Base-by-base conservation (phyloP, 352 stramenopile species). In the Pythium chondricola region DNA sequence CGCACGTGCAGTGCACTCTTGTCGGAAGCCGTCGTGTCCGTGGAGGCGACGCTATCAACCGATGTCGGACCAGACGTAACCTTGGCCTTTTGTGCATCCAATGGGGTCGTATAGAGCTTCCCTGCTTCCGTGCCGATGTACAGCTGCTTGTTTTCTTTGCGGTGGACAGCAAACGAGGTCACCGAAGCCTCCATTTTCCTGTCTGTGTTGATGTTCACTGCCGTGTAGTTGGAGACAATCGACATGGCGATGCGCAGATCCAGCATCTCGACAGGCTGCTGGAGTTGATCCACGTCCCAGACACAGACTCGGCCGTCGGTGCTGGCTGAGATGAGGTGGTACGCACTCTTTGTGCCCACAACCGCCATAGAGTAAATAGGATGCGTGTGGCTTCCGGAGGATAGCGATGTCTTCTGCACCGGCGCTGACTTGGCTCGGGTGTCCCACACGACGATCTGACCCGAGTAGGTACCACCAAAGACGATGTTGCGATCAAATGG, bases 131-230 rank as follows among this genome's bases (percentile, higher is more conserved):
- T 90, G 8, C 84, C 84, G 22, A 95, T 83, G 55, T 77, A 91
- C 2, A 95, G 61, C 46, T 90, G 74, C 46, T 90, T 86, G 26
- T 80, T 86, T 43, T 93, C 83, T 42, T 86, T 89, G 22, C 79
- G 71, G 13, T 88, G 67, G 18, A 95, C 69, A 6, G 84, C 82
- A 51, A 95, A 85, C 20, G 78, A 76, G 6, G 84, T 94, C 27
- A 91, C 74, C 1, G 80, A 81, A 4, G 81, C 83, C 47, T 93
- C 80, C 77, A 92, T 93, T 47, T 91, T 90, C 56, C 91, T 91
- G 52, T 86, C 75, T 0, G 78, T 78, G 8, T 64, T 63, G 16
- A 79, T 67, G 32, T 78, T 84, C 2, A 69, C 71, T 0, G 73
- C 76, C 11, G 67, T 71, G 43, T 83, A 93, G 52, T 78, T 88